Conservation (phyloP, 768 basidiomycete genomes). For the Boletales sp. region DNA sequence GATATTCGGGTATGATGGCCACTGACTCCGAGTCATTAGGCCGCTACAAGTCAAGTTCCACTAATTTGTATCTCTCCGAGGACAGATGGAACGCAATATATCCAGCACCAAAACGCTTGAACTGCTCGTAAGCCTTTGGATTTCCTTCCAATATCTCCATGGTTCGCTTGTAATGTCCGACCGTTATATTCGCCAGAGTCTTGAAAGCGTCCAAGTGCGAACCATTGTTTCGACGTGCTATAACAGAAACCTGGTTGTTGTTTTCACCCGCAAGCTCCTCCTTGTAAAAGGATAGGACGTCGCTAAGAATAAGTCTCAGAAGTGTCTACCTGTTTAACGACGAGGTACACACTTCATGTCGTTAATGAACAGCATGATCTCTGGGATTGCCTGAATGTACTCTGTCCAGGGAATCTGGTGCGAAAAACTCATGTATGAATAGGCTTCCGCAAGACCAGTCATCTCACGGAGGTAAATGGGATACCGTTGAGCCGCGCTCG, state of each 20-base stretch:
- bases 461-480: conserved; percentile 24
- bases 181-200: conserved; percentile 24
- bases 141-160: conserved; percentile 22
- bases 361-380: conserved; percentile 30
- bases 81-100: conserved; percentile 30
- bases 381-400: conserved; percentile 39
- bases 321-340: too few species aligned
- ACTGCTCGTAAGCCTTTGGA: conserved; percentile 17
- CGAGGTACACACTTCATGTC: conserved; percentile 34
- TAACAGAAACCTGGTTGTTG: conserved; percentile 33
- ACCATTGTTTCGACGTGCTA: conserved; percentile 20
- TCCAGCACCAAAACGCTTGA: conserved; percentile 15
- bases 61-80: too few species aligned
- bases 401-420: conserved; percentile 25
- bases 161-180: conserved; percentile 19
- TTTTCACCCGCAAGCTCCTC: conserved; percentile 36
- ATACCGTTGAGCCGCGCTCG: conserved; percentile 20
- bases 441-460: conserved; percentile 35
- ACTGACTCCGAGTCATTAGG: too few species aligned
- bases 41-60: too few species aligned
- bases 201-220: conserved; percentile 28
- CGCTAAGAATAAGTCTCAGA: conserved; percentile 21
- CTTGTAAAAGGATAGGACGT: conserved; percentile 40
- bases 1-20: too few species aligned
- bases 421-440: conserved; percentile 35